Base-by-base conservation (phyloP, 2,329 filamentous ascomycete species). In the Dothistroma pini region DNA sequence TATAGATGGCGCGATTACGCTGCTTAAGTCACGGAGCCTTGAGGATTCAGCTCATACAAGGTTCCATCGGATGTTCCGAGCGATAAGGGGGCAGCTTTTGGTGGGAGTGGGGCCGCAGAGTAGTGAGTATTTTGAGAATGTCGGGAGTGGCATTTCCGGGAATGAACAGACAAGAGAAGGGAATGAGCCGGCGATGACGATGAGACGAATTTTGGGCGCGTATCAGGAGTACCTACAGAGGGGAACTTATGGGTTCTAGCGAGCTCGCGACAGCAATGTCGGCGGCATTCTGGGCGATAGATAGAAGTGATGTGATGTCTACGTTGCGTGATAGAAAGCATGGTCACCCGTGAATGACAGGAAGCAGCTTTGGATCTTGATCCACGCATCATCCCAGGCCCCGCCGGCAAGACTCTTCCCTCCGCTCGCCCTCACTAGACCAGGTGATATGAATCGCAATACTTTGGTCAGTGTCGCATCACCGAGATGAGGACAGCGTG, bases 51-150 rank as follows among this genome's bases (percentile, higher is more conserved):
- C 56, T 14, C 31, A 60, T n/a, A n/a, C 34, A 4, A 41, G 55
- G n/a, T 56, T 58, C 29, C 35, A 58, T 8, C 50, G 60, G 7
- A 51, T 63, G 19, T 63, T 63, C 12, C 58, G 58, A 14, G 61
- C 58, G 2, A 58, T 60, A 7, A 21, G 57, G n/a, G 60, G 47
- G 21, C 61, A 63, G 44, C 56, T 63, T 51, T 44, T 63, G 19
- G 48, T 54, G 9, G 41, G 16, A 9, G 14, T 19, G 14, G 41
- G 41, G n/a, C 41, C 41, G 16, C 14, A 1, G 41, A 9, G 14
- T 44, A n/a, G n/a, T 10, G 14, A 2, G 41, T 14, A n/a, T 16
- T 44, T 44, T 19, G 41, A n/a, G 14, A 44, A n/a, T 14, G n/a
- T 44, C 4, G 41, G 41, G 14, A 7, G 5, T 44, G 41, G 1